Evolutionary conservation across 2,329 filamentous ascomycete species (phyloP), one percentile per base, ranked within the genome.

Genomic region (Neonectria neomacrospora): DNA sequence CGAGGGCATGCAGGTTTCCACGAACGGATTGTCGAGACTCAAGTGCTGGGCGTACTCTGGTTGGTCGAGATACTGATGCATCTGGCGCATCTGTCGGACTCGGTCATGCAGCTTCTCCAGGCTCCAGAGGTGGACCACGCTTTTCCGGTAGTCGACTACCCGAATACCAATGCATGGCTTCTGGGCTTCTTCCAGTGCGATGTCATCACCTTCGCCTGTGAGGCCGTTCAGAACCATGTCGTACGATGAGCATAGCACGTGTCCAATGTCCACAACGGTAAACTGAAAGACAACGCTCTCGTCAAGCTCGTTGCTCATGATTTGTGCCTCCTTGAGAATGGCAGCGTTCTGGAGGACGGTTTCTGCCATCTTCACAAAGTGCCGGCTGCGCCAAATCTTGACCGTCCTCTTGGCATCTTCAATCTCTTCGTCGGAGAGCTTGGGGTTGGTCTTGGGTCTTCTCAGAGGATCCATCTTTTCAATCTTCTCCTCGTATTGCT

Each of bases 221-320:
- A 97, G 89, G 20, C 93, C 95, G 73, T 97, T 97, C 44, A 99
- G 84, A 3, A 98, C 94, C 80, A 99, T 91, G 77, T 99, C 96
- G 79, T 99, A 99, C 1, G 94, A 97, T 3, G 96, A 99, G 71
- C 91, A 94, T 69, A 96, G 86, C 22, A 89, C 90, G 73, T 99
- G 94, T 1, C 96, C 96, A 66, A 91, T 83, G 72, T 97, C 95
- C 32, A 98, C 89, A 59, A 97, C 90, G 12, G 93, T 91, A 76
- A 98, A 99, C 77, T 99, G 96, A 76, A 99, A 98, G 20, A 95
- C 90, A 9, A 97, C 92, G 68, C 89, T 89, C 77, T 97, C 96
- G 70, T 96, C 92, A 81, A 99, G 91, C 73, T 97, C 93, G 71
- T 97, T 95, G 80, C 94, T 97, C 93, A 99, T 96, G 64, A 99